Base-by-base conservation (phyloP, 345 rosid genomes). In the Gossypium arboreum region DNA sequence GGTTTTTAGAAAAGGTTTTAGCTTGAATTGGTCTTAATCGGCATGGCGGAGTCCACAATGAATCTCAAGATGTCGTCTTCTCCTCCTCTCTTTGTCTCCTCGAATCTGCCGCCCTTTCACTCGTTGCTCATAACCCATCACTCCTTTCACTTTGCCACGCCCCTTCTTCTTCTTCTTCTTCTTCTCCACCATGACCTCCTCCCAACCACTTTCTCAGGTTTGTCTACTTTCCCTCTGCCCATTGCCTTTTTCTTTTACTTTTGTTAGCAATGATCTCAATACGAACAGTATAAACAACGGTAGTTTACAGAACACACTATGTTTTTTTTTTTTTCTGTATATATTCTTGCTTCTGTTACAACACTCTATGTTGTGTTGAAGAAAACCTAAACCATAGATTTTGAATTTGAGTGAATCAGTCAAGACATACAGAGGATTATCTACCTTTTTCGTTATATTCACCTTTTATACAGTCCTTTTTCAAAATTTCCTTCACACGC, bases 41-140 rank as follows among this genome's bases (percentile, higher is more conserved):
- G 17, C 29, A 44, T 17, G 76, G 76, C 69, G 76, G 76, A 45
- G 25, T 61, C 52, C 76, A 47, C 76, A 47, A 73, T 10, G 76
- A 41, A 16, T 16, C 9, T 16, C 27, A 62, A n/a, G 27, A 16
- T 59, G 57, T 73, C 69, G 27, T 47, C 76, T 58, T 59, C 55
- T 44, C 75, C 6, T 7, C 43, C 39, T 58, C 15, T 34, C 20
- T 55, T 34, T 58, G 17, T 44, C 54, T 59, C 66, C 20, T 8
- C 41, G 67, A 59, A 43, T 47, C 68, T 60, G 17, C 68, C 68
- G 57, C 68, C 68, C 48, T 58, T 24, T 47, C 16, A 4, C 13
- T 72, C 43, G 59, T 22, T 55, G 7, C 43, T 45, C 18, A 58
- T 24, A 71, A 13, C 20, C 29, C 24, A 22, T 2, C 16, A 5